A percentile compares a stretch with the other conserved stretches of the same genome.
These are phyloP conservation scores for Pseudogymnoascus sp. DNA, from an alignment of 2,329 filamentous ascomycete genomes.

Conservation along the genomic window DNA sequence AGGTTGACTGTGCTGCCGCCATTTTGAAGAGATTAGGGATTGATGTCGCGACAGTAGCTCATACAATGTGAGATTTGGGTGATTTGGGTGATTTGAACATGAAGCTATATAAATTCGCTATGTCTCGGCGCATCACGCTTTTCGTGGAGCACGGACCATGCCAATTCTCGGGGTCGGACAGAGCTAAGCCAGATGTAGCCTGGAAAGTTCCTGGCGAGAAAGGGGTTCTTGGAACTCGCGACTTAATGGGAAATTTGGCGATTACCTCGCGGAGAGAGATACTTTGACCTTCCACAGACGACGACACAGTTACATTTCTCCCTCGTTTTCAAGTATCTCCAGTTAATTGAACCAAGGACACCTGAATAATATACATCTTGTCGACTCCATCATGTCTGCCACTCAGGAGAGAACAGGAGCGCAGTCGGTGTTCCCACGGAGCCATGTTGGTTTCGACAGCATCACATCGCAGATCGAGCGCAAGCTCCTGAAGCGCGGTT, in stretches of 20 bases:
- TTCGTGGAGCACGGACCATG: conserved; percentile 6
- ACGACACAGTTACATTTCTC: background rate
- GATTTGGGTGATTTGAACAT: background rate
- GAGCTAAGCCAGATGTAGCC: background rate
- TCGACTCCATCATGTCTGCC: conserved; percentile 23
- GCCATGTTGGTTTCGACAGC: conserved; percentile 99
- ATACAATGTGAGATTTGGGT: background rate
- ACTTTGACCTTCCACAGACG: conserved; percentile 7
- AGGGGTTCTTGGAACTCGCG: conserved; percentile 7
- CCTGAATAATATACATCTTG: background rate
- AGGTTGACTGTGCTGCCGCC: conserved; percentile 36
- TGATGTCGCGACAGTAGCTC: background rate
- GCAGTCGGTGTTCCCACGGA: conserved; percentile 65
- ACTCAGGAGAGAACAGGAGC: conserved; percentile 26
- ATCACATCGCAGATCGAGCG: conserved; percentile 99
- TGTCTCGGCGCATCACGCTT: conserved; percentile 8
- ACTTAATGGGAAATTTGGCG: conserved; percentile 9
- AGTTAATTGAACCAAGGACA: conserved; percentile 1
- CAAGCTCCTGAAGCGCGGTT: conserved; percentile 98
- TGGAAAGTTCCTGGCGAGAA: conserved; percentile 10
- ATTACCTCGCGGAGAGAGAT: conserved; percentile 9
- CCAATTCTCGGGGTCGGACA: background rate
- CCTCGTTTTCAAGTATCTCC: background rate
- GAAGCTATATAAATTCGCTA: conserved; percentile 6
- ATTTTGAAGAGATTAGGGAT: conserved; percentile 28